Evolutionary conservation across 1,284 basidiomycete species (phyloP), one percentile per base, ranked within the genome.

Genomic region (Cystobasidium sp.): DNA sequence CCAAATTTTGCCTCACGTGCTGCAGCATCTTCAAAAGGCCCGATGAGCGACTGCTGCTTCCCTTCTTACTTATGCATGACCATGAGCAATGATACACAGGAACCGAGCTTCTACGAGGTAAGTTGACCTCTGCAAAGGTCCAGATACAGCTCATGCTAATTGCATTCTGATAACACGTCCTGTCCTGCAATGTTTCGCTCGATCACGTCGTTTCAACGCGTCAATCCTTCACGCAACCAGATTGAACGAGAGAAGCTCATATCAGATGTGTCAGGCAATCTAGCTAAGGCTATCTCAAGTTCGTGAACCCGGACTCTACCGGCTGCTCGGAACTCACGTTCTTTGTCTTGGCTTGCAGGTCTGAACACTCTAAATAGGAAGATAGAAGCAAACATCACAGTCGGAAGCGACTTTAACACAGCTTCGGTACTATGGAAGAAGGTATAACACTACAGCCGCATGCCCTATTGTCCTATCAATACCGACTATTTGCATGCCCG

Each of bases 311-410:
- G 1, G 1, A 10, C 16, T 14, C 59, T 8, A n/a, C 56, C 14
- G 56, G 68, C 47, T 37, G 22, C 9, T 22, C 52, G 24, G 37
- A 39, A n/a, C 41, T 68, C 53, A 44, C 31, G 66, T 55, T 22
- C 5, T 37, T 56, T 1, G n/a, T 16, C 12, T 7, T 49, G 41
- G 14, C 43, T 20, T 24, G 22, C 12, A 67, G 64, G 37, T 52
- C 37, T 67, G 16, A 71, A 71, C 69, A 59, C 62, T 16, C 53
- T 73, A 20, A 73, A 73, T 44, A 64, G 70, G 24, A 73, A 73
- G 44, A 66, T 66, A 56, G 70, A 73, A 49, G 70, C 70, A 31
- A 73, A 64, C 31, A 46, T 66, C n/a, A 61, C 62, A 31, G 55
- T 73, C 0, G 70, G 70, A 31, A 73, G 70, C 44, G 56, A 73